Evolutionary conservation across 208 protist species (phyloP), one percentile per base, ranked within the genome.

Genomic region (Plasmodiophora brassicae): DNA sequence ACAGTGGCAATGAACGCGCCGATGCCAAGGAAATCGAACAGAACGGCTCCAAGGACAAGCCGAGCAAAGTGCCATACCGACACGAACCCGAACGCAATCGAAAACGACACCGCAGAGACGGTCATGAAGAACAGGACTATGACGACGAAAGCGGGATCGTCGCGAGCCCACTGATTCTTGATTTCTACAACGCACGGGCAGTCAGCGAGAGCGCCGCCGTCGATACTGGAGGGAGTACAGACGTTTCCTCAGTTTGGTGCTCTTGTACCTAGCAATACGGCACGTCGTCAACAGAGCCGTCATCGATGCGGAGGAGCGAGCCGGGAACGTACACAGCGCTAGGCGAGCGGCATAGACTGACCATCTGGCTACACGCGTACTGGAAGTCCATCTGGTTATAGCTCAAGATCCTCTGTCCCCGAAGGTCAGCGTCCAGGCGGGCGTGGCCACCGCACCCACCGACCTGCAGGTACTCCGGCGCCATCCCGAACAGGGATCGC

Each of bases 121-220:
- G 92, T 83, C 43, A 97, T 87, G 57, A 96, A 96, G 28, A 93
- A 44, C 36, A 97, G 65, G 46, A 97, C 95, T 36, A 98, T 88
- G 57, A 97, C 95, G 38, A 98, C 87, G 91, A 98, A 98, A 0
- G 96, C 97, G 10, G 97, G 97, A 88, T 98, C 97, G 91, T 98
- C 97, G 50, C 97, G 93, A 45, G 97, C 94, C 93, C 97, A 98
- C 87, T 97, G 96, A 85, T 97, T 97, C 92, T 98, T 98, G 38
- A 96, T 98, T 93, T 97, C 95, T 92, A 95, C 50, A 44, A 28
- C 45, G 22, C 0, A 46, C n/a, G n/a, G n/a, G n/a, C n/a, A n/a
- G n/a, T n/a, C n/a, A n/a, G n/a, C n/a, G n/a, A n/a, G n/a, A n/a
- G n/a, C n/a, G n/a, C n/a, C n/a, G n/a, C n/a, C n/a, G n/a, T n/a